Base-by-base conservation (phyloP, 73 alveolate genomes). In the Strombidium stylifer region DNA sequence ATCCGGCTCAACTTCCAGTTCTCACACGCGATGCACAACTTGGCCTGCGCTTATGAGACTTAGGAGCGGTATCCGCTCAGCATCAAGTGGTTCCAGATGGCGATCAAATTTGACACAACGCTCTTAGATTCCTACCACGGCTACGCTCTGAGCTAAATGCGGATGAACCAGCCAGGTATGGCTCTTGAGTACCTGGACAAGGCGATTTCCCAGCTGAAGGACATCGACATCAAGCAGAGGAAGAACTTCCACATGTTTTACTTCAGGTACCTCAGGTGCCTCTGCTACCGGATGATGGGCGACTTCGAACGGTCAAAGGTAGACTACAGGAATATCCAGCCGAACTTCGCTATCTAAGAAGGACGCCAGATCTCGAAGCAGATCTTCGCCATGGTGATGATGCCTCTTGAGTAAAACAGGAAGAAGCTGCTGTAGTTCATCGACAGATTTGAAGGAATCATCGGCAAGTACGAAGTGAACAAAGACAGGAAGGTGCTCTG, bases 341-440 rank as follows among this genome's bases (percentile, higher is more conserved):
- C 44, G n/a, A 2, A 2, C 19, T 67, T 79, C 18, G 54, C 44
- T 15, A 20, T 16, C 11, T 59, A 79, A 23, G 84, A 79, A 48
- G 69, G 73, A 7, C 55, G 59, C 16, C 62, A 69, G 25, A 34
- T 69, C 11, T 52, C 76, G 0, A 51, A 68, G 20, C 59, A 50
- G 40, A 76, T 76, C 4, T 76, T 76, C 51, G 89, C 82, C 3
- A 45, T 76, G 64, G 46, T 76, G 10, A 27, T 76, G 2, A 73
- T 76, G 54, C 89, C 89, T 7, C 42, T 76, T 0, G 76, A 76
- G 53, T 27, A 20, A 11, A 76, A 76, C 45, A 34, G 89, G 52
- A 76, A 76, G 65, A 64, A 64, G 47, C 65, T 76, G 20, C 30
- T 48, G 58, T 62, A 76, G 16, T 41, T 35, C 32, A 53, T 76